Conservation (phyloP, 192 early-diverging fungal genomes). For the Backusella australiensis region DNA sequence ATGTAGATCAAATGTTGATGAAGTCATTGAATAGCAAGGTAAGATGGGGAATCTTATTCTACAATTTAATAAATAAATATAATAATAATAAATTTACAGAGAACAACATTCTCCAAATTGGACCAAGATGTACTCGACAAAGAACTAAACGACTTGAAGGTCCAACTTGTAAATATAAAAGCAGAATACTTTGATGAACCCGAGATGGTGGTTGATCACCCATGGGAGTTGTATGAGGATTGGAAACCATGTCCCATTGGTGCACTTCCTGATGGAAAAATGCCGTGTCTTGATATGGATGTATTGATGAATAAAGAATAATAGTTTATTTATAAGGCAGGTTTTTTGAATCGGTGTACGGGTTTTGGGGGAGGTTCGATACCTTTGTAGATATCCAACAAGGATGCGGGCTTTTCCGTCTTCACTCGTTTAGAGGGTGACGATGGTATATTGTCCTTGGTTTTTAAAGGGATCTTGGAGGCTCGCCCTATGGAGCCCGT, state of each 20-base stretch:
- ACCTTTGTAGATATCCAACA: neutral
- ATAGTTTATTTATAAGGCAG: neutral
- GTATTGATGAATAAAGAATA: neutral
- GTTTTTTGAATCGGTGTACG: neutral
- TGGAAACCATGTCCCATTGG: constrained; percentile 43
- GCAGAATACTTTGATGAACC: neutral
- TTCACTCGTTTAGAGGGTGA: neutral
- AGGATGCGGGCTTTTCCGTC: neutral
- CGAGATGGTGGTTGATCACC: neutral
- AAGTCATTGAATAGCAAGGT: neutral
- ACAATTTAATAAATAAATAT: neutral
- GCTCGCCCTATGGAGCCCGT: neutral
- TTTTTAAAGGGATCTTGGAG: neutral
- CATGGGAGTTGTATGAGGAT: constrained; percentile 31
- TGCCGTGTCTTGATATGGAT: constrained; percentile 39
- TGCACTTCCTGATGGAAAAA: constrained; percentile 36
- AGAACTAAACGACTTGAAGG: neutral
- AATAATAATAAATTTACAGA: too few relatives aligned
- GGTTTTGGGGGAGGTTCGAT: neutral
- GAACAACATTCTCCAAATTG: neutral
- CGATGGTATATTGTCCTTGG: neutral
- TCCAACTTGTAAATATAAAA: constrained; percentile 11
- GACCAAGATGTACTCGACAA: neutral
- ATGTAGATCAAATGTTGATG: constrained; percentile 34
- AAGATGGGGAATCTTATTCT: neutral